Conservation (phyloP, 1,139 yeast species). For the Pneumocystis oryctolagi region DNA sequence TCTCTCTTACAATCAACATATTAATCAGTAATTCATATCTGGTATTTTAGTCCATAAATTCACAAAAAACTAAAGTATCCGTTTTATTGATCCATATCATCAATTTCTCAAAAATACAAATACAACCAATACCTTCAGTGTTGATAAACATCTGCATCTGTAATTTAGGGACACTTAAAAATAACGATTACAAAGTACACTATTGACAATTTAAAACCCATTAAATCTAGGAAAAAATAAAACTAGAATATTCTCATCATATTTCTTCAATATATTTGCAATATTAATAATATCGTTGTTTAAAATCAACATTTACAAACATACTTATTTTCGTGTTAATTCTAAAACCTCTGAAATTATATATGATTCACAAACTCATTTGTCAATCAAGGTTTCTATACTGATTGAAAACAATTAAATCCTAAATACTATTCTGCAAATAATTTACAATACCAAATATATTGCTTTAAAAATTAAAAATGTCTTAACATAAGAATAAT, state of each 20-base stretch:
- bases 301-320: constrained; percentile 77
- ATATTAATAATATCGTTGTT: constrained; percentile 77
- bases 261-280: constrained; percentile 59
- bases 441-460: constrained; percentile 77
- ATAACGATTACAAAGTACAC: constrained; percentile 86
- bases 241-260: constrained; percentile 37
- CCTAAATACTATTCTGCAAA: constrained; percentile 71
- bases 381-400: constrained; percentile 64
- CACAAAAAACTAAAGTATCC: constrained; percentile 49
- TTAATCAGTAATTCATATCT: too few species aligned
- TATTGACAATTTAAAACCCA: constrained; percentile 39
- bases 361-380: constrained; percentile 69
- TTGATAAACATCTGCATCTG: constrained; percentile 45
- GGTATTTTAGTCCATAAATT: constrained; percentile 81
- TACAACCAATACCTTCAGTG: constrained; percentile 88
- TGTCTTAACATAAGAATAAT: constrained; percentile 88
- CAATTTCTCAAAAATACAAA: constrained; percentile 27
- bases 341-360: constrained; percentile 81
- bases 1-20: constrained; percentile 72
- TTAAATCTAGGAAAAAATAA: not conserved
- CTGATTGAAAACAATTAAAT: constrained; percentile 74
- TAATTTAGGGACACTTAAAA: constrained; percentile 55
- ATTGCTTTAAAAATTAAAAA: constrained; percentile 85
- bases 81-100: not conserved
- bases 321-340: constrained; percentile 57